Evolutionary conservation across 2,329 filamentous ascomycete species (phyloP), one percentile per base, ranked within the genome.

Genomic region (Neonectria faginata): DNA sequence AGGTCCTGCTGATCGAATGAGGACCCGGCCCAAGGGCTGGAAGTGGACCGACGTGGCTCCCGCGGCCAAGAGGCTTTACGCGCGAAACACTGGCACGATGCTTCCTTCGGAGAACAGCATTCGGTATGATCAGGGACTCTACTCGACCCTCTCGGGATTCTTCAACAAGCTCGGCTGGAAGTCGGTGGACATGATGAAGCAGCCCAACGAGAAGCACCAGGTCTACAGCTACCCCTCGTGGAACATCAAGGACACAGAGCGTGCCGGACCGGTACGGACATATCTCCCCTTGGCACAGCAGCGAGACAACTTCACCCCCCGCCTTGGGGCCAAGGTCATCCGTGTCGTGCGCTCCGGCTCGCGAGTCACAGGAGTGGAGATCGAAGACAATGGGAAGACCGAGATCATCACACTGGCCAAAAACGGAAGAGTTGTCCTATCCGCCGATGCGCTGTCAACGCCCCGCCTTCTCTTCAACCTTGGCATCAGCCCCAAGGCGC

Each of bases 181-280:
- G 59, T 83, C 85, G 41, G 84, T 92, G 25, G 83, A 84, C 10
- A 86, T 89, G 52, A 91, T 90, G 73, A 73, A 83, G 20, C 79
- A 83, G 44, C 88, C 89, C 0, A 81, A 85, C 61, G 76, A 85
- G 75, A 93, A 92, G 84, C 88, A 91, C 76, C 81, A 83, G 66
- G 88, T 86, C 0, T 92, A 85, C 75, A 84, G 86, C 36, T 85
- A 89, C 75, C 87, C 89, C 12, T 83, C 89, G 5, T 92, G 88
- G 81, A 92, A 92, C 86, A 91, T 88, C 73, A 80, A 82, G 18
- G 80, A 88, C 54, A 89, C 88, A 47, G 85, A 91, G 77, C 82
- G 91, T 64, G 88, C 87, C 55, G 91, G 91, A 1, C 91, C 90
- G n/a, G 81, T 92, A 77, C 87, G 86, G 11, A 92, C 90, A 0